These are phyloP conservation scores for Magnaporthiopsis rhizophila DNA, from an alignment of 2,329 filamentous ascomycete genomes.

Conservation along the genomic window DNA sequence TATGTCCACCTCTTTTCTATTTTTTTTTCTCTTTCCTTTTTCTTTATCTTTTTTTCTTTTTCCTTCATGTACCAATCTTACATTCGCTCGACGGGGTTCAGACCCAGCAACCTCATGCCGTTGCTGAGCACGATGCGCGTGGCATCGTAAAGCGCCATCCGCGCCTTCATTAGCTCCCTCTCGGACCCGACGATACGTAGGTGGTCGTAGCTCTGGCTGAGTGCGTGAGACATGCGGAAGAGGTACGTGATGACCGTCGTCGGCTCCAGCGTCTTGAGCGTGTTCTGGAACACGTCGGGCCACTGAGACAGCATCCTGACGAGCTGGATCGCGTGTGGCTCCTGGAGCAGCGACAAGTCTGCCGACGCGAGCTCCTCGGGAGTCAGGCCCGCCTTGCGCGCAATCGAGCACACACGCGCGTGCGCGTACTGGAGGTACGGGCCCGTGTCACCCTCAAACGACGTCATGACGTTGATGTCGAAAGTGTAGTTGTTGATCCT, in stretches of 20 bases:
- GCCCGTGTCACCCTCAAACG: slow-evolving; percentile 78
- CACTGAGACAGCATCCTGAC: slow-evolving; percentile 73
- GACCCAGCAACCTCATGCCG: slow-evolving; percentile 73
- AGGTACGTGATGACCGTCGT: slow-evolving; percentile 51
- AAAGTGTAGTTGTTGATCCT: slow-evolving; percentile 63
- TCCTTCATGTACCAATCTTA: slow-evolving; percentile 6
- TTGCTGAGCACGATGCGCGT: slow-evolving; percentile 71
- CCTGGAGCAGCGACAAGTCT: slow-evolving; percentile 60
- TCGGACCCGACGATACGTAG: slow-evolving; percentile 77
- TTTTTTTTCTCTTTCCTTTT: too few relatives aligned
- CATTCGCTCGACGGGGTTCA: slow-evolving; percentile 64
- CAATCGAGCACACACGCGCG: slow-evolving; percentile 60
- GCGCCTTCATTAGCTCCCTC: slow-evolving; percentile 58
- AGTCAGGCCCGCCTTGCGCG: slow-evolving; percentile 44
- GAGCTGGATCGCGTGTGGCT: slow-evolving; percentile 65
- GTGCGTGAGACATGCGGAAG: slow-evolving; percentile 77
- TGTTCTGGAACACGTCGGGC: slow-evolving; percentile 78
- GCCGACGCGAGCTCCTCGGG: slow-evolving; percentile 52
- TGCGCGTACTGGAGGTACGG: slow-evolving; percentile 81
- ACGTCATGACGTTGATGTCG: slow-evolving; percentile 74
- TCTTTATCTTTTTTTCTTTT: neutral
- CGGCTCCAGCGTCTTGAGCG: slow-evolving; percentile 72
- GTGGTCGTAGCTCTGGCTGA: slow-evolving; percentile 76
- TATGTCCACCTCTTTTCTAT: neutral
- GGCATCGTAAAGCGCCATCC: slow-evolving; percentile 71